Conservation (phyloP, 1,139 yeast genomes). For the Saccharomycopsis crataegensis region DNA sequence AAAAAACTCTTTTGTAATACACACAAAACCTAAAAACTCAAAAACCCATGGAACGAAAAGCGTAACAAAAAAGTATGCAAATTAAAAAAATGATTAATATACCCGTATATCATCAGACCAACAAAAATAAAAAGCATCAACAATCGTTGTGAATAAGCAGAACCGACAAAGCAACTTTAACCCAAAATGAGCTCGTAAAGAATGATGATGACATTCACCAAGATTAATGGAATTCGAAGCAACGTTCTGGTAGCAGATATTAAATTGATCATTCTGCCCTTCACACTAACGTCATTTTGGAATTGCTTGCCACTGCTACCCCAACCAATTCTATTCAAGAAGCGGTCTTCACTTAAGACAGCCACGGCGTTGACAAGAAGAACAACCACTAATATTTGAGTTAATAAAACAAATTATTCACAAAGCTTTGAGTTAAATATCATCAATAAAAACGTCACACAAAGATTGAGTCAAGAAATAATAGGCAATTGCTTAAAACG, state of each 20-base stretch:
- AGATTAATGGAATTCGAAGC: constrained; percentile 67
- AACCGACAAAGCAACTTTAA: constrained; percentile 24
- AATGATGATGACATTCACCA: constrained; percentile 58
- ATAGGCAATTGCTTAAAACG: background rate
- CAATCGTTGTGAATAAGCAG: background rate
- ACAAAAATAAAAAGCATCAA: background rate
- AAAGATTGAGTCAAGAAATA: background rate
- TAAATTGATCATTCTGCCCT: constrained; percentile 51
- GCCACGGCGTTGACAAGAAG: constrained; percentile 71
- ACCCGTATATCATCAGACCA: background rate
- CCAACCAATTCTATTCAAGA: constrained; percentile 73
- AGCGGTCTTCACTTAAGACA: constrained; percentile 75
- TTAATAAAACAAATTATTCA: background rate
- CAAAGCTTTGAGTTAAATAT: background rate
- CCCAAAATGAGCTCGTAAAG: constrained; percentile 72
- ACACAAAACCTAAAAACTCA: no score
- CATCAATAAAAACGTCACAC: background rate
- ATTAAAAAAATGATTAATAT: background rate
- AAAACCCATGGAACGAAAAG: no score
- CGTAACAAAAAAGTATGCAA: background rate
- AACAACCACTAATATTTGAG: constrained; percentile 36
- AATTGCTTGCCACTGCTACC: constrained; percentile 93
- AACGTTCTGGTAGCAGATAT: constrained; percentile 72
- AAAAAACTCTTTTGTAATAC: no score
- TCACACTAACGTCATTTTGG: constrained; percentile 40